A percentile compares a stretch with the other conserved stretches of the same genome.
Evolutionary conservation across 2,329 filamentous ascomycete genomes (phyloP).

Genomic region (Calcarisporium arbuscula): DNA sequence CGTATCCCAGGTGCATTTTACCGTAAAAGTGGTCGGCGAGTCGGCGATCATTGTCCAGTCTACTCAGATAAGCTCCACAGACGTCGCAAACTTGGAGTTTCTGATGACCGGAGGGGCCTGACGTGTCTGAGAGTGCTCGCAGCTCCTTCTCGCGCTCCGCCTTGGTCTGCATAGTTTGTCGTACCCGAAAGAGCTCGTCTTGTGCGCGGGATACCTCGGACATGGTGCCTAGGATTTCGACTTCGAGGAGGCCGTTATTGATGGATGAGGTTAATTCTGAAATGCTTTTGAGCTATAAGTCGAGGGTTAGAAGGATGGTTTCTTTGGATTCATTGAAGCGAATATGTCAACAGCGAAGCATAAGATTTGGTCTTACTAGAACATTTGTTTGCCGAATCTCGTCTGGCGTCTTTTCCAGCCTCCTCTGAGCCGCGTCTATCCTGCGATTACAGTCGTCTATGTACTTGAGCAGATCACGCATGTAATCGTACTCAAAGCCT

Average conservation of each 20-base stretch:
- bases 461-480: constrained; percentile 92
- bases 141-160: constrained; percentile 80
- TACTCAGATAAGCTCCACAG: constrained; percentile 86
- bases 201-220: constrained; percentile 75
- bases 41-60: constrained; percentile 89
- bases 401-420: constrained; percentile 94
- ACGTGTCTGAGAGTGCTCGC: constrained; percentile 85
- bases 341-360: background rate
- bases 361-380: no score
- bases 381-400: constrained; percentile 94
- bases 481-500: constrained; percentile 95
- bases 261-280: constrained; percentile 73
- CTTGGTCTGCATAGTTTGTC: constrained; percentile 73
- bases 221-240: constrained; percentile 76
- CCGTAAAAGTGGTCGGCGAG: constrained; percentile 97
- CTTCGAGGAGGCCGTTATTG: constrained; percentile 75
- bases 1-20: constrained; percentile 98
- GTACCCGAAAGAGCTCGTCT: constrained; percentile 82
- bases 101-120: constrained; percentile 88
- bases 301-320: background rate
- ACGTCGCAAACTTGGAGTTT: constrained; percentile 98
- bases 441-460: constrained; percentile 94
- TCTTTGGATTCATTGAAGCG: background rate
- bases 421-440: constrained; percentile 83
- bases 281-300: constrained; percentile 64